Evolutionary conservation across 805 yeast genomes (phyloP), one percentile per base, ranked within the genome.

Genomic region (Wickerhamomyces subpelliculosus): DNA sequence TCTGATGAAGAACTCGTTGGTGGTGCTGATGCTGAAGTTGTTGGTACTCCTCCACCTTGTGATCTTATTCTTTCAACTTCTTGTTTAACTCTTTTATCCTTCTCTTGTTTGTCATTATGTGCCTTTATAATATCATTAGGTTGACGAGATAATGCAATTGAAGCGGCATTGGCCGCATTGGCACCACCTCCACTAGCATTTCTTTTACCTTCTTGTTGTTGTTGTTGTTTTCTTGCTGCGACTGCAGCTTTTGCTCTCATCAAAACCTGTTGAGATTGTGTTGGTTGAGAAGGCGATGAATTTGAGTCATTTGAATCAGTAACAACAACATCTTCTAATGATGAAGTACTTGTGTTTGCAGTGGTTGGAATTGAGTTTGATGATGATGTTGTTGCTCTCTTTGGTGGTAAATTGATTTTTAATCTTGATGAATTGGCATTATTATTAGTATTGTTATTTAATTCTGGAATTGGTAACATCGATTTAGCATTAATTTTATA

Each of bases 401-500:
- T 46, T 5, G 45, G 21, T 31, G 56, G 52, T 5, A 39, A 4
- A 12, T 27, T 16, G 13, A 47, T 29, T 3, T 55, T 48, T 27
- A 51, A 49, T 37, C 46, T 51, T 0, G 54, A 43, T 29, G n/a
- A n/a, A n/a, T n/a, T n/a, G n/a, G n/a, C n/a, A n/a, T n/a, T n/a
- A n/a, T n/a, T n/a, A n/a, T 46, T 42, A 5, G 50, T 41, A n/a
- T 38, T 41, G 16, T 49, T 57, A 31, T 57, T 54, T 22, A 73
- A 50, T 41, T 67, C 77, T 0, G 90, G 88, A 27, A 83, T 67
- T 26, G 84, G 81, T 62, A 79, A 73, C 93, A 84, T 84, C 2
- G 90, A 75, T 51, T 79, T 78, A 0, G 93, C 93, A 37, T 73
- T 73, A 59, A 84, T 69, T 44, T 80, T 82, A 52, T 80, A 84